Conservation (phyloP, 2,329 filamentous ascomycete species). For the Conoideocrella luteorostrata region DNA sequence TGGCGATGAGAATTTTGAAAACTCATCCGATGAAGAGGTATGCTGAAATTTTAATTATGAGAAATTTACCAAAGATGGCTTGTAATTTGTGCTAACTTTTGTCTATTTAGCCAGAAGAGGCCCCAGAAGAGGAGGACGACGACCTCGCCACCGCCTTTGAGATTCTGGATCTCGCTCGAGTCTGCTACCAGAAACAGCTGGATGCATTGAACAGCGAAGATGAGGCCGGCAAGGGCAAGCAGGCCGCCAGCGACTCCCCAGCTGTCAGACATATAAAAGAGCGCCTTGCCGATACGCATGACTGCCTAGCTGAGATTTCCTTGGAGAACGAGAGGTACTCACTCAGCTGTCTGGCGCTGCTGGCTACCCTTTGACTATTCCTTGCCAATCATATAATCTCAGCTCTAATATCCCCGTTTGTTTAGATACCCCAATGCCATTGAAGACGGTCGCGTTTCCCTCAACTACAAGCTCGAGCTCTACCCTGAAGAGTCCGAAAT, state of each 20-base stretch:
- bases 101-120: constrained; percentile 28
- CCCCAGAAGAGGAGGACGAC: constrained; percentile 54
- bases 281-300: constrained; percentile 85
- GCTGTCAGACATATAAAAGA: constrained; percentile 63
- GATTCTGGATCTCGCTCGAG: constrained; percentile 72
- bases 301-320: constrained; percentile 92
- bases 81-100: not conserved
- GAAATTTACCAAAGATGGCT: not conserved
- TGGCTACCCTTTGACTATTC: not conserved
- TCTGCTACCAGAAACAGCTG: constrained; percentile 54
- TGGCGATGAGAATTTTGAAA: constrained; percentile 89
- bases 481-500: constrained; percentile 76
- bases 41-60: constrained; percentile 16
- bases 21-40: constrained; percentile 68
- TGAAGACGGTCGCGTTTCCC: constrained; percentile 68
- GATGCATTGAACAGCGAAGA: constrained; percentile 28
- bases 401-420: no score
- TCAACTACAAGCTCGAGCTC: constrained; percentile 72
- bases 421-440: constrained; percentile 75
- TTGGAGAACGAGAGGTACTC: constrained; percentile 79
- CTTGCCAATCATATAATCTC: constrained; percentile 1
- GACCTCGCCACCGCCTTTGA: constrained; percentile 76
- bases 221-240: constrained; percentile 36
- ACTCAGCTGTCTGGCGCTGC: not conserved
- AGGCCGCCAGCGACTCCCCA: constrained; percentile 33